Conservation (phyloP, 257 asterid species). For the Solanum etuberosum region DNA sequence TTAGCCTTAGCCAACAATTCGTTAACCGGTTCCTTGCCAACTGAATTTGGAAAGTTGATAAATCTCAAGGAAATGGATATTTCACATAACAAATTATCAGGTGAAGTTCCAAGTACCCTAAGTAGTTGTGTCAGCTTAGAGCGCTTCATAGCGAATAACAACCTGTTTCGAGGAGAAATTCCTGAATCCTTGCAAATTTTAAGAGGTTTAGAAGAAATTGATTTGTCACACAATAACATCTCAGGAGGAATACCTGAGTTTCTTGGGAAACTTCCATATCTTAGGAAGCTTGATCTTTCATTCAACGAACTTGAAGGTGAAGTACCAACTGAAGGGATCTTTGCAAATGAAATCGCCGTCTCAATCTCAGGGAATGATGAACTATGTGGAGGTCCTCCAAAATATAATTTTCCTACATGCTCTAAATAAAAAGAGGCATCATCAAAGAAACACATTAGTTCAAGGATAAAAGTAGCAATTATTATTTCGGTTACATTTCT, state of each 20-base stretch:
- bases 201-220: background rate
- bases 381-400: slow-evolving; percentile 24
- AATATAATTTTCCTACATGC: slow-evolving; percentile 11
- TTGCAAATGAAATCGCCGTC: slow-evolving; percentile 14
- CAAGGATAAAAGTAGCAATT: background rate
- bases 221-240: slow-evolving; percentile 9
- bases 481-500: background rate
- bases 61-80: slow-evolving; percentile 10
- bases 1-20: slow-evolving; percentile 3
- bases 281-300: slow-evolving; percentile 23
- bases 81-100: slow-evolving; percentile 9
- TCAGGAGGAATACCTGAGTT: slow-evolving; percentile 6
- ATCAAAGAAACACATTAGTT: background rate
- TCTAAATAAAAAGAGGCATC: background rate
- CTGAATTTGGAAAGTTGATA: background rate
- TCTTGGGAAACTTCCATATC: slow-evolving; percentile 6
- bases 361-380: slow-evolving; percentile 14
- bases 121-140: slow-evolving; percentile 4
- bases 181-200: slow-evolving; percentile 3
- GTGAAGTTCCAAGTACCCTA: slow-evolving; percentile 1
- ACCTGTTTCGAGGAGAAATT: slow-evolving; percentile 7
- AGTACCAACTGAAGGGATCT: slow-evolving; percentile 20
- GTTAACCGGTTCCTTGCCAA: background rate
- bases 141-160: background rate
- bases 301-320: slow-evolving; percentile 24